Base-by-base conservation (phyloP, 345 rosid species). In the Capsella bursapastoris region DNA sequence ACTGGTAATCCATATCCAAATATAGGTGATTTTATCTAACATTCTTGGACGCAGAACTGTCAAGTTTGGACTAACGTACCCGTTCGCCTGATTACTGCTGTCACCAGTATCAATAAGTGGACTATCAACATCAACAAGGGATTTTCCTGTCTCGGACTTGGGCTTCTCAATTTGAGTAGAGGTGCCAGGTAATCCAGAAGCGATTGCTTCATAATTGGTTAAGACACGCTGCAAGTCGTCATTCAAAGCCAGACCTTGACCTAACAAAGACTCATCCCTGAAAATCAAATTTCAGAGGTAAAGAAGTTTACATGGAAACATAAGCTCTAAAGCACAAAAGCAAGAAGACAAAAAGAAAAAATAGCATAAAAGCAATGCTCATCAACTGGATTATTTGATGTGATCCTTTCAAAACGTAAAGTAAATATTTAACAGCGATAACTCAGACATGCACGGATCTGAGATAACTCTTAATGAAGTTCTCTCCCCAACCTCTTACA, bases 211-310 rank as follows among this genome's bases (percentile, higher is more conserved):
- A 72, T 96, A 94, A 81, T 83, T 96, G 64, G 91, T 91, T 66
- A 96, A 83, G 68, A 96, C 80, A 62, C 92, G 96, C 79, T 96
- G 97, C 96, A 96, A 81, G 82, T 92, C 98, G 81, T 96, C 99
- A 85, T 96, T 96, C 76, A 92, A 71, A 29, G 94, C 86, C 76
- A 96, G 84, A 70, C 98, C 99, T 82, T 92, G 97, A 74, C 92
- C 79, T 65, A 96, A 81, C 69, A 96, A 86, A 40, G 94, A 88
- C 76, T 96, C 97, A 55, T 96, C 99, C 85, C 99, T 96, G 85
- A 64, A 87, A 62, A n/a, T 60, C 29, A 65, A 18, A 50, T 7
- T 16, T 58, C 51, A 7, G 44, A 71, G 64, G 28, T 71, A 48
- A 51, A 67, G 56, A 51, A 51, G 16, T 58, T 12, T 66, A 53